A percentile compares a stretch with the other conserved stretches of the same genome.
Conservation (phyloP, 108 stramenopile genomes). For the Discostella pseudostelligera region DNA sequence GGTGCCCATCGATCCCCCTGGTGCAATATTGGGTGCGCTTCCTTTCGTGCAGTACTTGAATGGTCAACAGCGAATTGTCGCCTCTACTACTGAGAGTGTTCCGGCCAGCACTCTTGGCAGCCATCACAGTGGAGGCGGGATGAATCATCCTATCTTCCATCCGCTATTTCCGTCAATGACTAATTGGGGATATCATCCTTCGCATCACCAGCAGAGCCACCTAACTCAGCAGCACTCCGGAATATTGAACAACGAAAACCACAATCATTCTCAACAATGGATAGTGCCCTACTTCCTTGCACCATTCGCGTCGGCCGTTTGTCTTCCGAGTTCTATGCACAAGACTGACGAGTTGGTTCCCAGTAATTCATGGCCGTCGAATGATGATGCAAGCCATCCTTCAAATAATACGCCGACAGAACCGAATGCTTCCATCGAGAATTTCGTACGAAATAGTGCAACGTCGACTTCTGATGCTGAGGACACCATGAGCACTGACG, state of each 20-base stretch:
- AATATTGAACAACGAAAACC: background rate
- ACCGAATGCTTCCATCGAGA: background rate
- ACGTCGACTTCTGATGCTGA: conserved; percentile 2
- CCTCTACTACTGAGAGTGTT: background rate
- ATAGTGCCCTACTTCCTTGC: conserved; percentile 34
- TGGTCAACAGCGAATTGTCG: background rate
- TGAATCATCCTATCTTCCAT: conserved; percentile 1
- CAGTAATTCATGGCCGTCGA: conserved; percentile 4
- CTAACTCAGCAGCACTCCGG: background rate
- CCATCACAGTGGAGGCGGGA: background rate
- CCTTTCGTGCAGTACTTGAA: conserved; percentile 13
- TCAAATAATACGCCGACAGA: background rate
- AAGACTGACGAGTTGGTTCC: background rate
- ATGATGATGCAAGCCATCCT: conserved; percentile 1
- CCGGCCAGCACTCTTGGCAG: background rate
- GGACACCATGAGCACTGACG: conserved; percentile 5
- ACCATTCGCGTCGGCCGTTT: conserved; percentile 31
- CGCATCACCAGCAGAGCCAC: conserved; percentile 1
- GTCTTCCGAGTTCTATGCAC: conserved; percentile 33
- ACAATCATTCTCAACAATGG: conserved; percentile 19
- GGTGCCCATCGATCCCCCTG: conserved; percentile 34
- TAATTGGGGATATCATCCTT: conserved; percentile 22
- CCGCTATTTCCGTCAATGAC: conserved; percentile 10
- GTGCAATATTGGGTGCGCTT: conserved; percentile 19
- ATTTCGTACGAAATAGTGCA: background rate